Evolutionary conservation across 2,329 filamentous ascomycete genomes (phyloP), one percentile per base, ranked within the genome.

Genomic region (Orbilia javanica): DNA sequence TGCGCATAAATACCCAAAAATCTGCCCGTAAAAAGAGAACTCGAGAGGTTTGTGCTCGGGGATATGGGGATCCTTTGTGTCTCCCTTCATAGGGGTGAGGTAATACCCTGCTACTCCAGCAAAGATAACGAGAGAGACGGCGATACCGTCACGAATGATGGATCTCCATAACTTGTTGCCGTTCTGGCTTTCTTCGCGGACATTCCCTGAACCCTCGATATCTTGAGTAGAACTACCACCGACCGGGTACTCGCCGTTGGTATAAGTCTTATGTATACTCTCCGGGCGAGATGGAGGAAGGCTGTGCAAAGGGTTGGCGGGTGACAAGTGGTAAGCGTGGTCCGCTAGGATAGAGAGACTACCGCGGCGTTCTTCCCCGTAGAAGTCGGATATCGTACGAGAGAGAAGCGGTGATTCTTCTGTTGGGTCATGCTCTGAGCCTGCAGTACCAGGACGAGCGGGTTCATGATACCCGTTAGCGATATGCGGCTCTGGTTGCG

Each of bases 1-100:
- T 1, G 96, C 94, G 85, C 95, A 98, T 57, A 98, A 87, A 85
- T 97, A 98, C 42, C 96, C 96, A 82, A 97, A 98, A 57, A 97
- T 86, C 83, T 99, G 96, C 63, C 96, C 96, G 84, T 90, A 89
- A 31, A 90, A 82, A 81, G 91, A 93, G 85, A 97, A 92, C 0
- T 60, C 29, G 87, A 84, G 8, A 93, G 87, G 0, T 86, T 83
- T 52, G 87, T 86, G 27, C 85, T 85, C 39, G 85, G 84, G 34
- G 85, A 83, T 84, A 76, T 76, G 46, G 10, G 74, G 67, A 44
- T 83, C 82, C 66, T 81, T 83, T 69, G 42, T 80, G 11, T 29
- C 81, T 31, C 80, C 81, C 79, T 79, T 80, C 81, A 82, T 80
- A 70, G 88, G 84, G 81, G 88, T 91, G 44, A 97, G 86, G 82